Conservation (phyloP, 2,329 filamentous ascomycete genomes). For the Didymella sp. region DNA sequence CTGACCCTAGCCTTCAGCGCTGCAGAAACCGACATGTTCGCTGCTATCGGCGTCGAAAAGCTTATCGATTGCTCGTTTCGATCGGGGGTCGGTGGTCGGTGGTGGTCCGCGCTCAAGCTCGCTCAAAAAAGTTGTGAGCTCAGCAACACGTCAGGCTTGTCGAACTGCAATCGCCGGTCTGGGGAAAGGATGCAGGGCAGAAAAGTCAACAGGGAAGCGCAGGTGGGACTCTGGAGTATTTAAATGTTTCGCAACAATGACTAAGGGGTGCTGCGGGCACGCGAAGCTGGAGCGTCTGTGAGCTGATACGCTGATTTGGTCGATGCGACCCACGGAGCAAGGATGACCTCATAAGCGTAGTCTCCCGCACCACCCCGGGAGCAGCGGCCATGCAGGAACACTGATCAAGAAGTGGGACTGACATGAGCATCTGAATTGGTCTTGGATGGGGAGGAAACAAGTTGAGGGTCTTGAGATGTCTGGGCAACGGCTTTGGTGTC, state of each 20-base stretch:
- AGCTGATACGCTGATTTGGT: conserved; percentile 19
- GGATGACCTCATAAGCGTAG: conserved; percentile 17
- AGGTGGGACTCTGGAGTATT: conserved; percentile 19
- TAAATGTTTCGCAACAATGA: conserved; percentile 13
- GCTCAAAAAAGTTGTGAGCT: conserved; percentile 14
- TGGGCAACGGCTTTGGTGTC: conserved; percentile 4
- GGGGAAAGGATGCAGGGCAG: background rate
- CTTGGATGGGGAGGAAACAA: conserved; percentile 4
- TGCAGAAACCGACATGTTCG: conserved; percentile 66
- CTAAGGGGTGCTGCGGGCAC: conserved; percentile 12
- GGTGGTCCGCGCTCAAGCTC: conserved; percentile 18
- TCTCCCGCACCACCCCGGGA: conserved; percentile 11
- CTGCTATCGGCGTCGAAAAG: conserved; percentile 2
- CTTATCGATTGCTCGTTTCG: conserved; percentile 12
- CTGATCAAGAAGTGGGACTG: conserved; percentile 11
- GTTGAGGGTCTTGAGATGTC: conserved; percentile 9
- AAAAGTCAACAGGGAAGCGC: conserved; percentile 9
- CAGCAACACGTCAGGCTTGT: conserved; percentile 14
- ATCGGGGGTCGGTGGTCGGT: conserved; percentile 17
- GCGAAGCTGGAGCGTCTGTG: conserved; percentile 18
- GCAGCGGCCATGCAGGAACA: conserved; percentile 13
- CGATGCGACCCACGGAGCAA: conserved; percentile 16
- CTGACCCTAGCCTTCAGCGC: conserved; percentile 77
- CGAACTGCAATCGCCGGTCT: background rate
- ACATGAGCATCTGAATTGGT: background rate